A percentile compares a stretch with the other conserved stretches of the same genome.
Evolutionary conservation across 257 asterid species (phyloP).

Genomic region (Rhazya stricta): DNA sequence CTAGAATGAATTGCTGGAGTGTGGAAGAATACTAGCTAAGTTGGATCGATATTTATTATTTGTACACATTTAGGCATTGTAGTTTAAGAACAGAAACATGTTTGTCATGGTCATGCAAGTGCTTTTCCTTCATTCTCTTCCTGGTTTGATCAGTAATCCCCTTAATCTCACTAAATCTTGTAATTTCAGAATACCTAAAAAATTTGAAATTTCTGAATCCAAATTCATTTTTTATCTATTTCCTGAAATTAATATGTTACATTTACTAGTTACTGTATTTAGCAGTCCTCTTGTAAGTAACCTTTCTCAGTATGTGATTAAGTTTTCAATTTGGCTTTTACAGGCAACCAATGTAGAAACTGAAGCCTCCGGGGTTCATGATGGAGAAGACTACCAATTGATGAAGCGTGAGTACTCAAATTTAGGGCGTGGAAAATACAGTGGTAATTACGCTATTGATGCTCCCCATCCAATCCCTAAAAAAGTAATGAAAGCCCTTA

Average conservation of each 20-base stretch:
- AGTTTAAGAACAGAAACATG: neutral
- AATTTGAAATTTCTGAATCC: neutral
- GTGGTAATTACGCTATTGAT: conserved; percentile 39
- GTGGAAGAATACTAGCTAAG: neutral
- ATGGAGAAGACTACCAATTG: conserved; percentile 64
- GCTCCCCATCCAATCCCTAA: neutral
- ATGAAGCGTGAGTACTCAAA: conserved; percentile 57
- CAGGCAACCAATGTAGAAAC: conserved; percentile 78
- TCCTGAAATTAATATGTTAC: neutral
- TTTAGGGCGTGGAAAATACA: conserved; percentile 54
- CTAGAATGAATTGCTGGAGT: neutral
- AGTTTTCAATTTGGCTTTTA: conserved; percentile 21
- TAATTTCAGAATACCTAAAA: neutral
- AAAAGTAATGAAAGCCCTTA: neutral
- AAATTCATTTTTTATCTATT: neutral
- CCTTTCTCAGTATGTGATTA: neutral
- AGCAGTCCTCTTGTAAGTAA: neutral
- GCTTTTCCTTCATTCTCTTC: neutral
- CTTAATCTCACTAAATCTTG: neutral
- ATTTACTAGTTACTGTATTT: neutral
- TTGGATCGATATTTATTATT: neutral
- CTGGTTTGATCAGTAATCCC: neutral
- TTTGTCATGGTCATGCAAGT: neutral
- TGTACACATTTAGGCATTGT: neutral
- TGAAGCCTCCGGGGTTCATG: conserved; percentile 67